phyloP scores from a whole-genome alignment of 495 filamentous ascomycete genomes.

The Aspergillus funiculosus region DNA sequence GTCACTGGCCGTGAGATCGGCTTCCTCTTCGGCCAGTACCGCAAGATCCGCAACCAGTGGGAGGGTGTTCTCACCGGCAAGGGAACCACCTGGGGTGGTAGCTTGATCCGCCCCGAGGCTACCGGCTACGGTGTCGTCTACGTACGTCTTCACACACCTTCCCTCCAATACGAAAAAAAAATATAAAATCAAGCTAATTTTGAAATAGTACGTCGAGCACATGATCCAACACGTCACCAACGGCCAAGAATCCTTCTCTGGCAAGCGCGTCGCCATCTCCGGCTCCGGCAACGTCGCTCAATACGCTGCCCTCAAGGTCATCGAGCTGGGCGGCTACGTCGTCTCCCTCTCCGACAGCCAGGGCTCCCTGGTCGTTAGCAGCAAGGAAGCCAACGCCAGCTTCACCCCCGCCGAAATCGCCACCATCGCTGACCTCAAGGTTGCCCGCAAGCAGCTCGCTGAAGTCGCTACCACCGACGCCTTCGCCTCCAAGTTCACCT shows the following conservation, averaged over 20 bases:
- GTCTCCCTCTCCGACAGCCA: slow-evolving; percentile 92
- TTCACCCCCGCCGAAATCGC: slow-evolving; percentile 75
- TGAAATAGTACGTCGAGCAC: slow-evolving; percentile 69
- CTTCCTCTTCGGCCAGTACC: slow-evolving; percentile 94
- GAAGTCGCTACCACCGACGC: slow-evolving; percentile 47
- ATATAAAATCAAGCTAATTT: not conserved
- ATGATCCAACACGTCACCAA: slow-evolving; percentile 83
- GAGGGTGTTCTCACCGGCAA: slow-evolving; percentile 96
- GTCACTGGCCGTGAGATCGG: slow-evolving; percentile 86
- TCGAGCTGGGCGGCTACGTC: slow-evolving; percentile 90
- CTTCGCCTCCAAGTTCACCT: slow-evolving; percentile 68
- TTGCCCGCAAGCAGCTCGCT: slow-evolving; percentile 75
- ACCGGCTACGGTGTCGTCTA: slow-evolving; percentile 97
- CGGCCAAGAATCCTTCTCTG: slow-evolving; percentile 78
- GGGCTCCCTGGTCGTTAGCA: slow-evolving; percentile 76
- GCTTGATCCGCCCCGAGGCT: slow-evolving; percentile 92
- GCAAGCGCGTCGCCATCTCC: slow-evolving; percentile 93
- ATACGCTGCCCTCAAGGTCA: slow-evolving; percentile 93
- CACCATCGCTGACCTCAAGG: slow-evolving; percentile 76
- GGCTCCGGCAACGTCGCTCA: slow-evolving; percentile 98
- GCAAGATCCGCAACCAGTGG: slow-evolving; percentile 79
- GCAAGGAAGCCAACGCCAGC: slow-evolving; percentile 46
- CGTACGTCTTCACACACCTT: slow-evolving; percentile 32
- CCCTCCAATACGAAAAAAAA: not conserved
- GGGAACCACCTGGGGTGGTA: slow-evolving; percentile 87